Base-by-base conservation (phyloP, 2,329 filamentous ascomycete genomes). In the Trichoderma arundinaceum region DNA sequence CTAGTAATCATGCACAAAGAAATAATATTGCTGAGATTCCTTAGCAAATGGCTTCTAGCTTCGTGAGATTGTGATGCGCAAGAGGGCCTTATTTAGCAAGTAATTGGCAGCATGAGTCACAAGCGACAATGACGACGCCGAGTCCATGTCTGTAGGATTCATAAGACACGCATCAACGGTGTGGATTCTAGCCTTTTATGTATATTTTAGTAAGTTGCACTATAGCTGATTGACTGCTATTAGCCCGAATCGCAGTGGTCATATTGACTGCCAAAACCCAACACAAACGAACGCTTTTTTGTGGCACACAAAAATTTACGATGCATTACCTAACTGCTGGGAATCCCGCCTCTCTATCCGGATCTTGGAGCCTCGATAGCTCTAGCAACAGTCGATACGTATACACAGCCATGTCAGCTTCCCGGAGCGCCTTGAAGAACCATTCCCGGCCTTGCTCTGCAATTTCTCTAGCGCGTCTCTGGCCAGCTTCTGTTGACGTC, bases 381-480 rank as follows among this genome's bases (percentile, higher is more conserved):
- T 90, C 88, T 28, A 90, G 71, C 69, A 90, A 68, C 66, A 90
- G 71, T 57, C 88, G 78, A 70, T 89, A 89, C 33, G 86, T 79
- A 77, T 88, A 89, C 1, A 86, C 79, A 33, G 83, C 80, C 70
- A 88, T 81, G 72, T 91, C 87, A 43, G 84, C 81, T 51, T 85
- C 84, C 48, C 87, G 73, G 39, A 90, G 70, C 10, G 82, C 83
- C 69, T 78, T 81, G 0, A 69, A 71, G 53, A 82, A 82, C 88
- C 88, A 90, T 8, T 81, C 78, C 8, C 79, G 77, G 0, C 88
- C 86, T 7, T 76, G 72, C 56, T 83, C 78, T 1, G 86, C 87
- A 66, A 90, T 83, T 33, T 78, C 74, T 33, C 75, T 74, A 0
- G 84, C 87, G 65, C 79, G 76, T 22, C 67, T 66, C 68, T 82